Evolutionary conservation across 2,329 filamentous ascomycete genomes (phyloP), one percentile per base, ranked within the genome.

Genomic region (Clarireedia hainanense): DNA sequence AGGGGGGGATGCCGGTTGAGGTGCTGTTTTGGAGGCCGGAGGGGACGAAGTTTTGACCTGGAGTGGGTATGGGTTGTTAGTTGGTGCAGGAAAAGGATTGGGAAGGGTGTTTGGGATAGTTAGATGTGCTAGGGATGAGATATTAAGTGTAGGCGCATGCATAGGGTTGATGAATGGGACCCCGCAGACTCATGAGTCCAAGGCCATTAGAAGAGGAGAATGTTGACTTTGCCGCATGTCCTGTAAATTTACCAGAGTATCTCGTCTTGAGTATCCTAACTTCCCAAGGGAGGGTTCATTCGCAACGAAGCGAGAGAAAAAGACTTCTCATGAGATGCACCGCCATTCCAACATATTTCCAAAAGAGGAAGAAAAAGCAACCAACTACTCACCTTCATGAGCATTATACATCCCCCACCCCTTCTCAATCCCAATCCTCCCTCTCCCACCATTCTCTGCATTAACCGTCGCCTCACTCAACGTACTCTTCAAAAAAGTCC

Each of bases 351-450:
- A 15, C 4, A 17, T 26, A 20, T 27, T 9, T 15, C 5, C 39
- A 42, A 6, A 20, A 42, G 4, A 14, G 6, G 2, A 10, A 42
- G 15, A 42, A 15, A 42, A 30, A 24, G 3, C 3, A n/a, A 17
- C n/a, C 7, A 7, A 15, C 5, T 14, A 17, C 39, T 24, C 24
- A 49, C 64, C 64, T 64, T 85, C 82, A 63, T 83, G 78, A 0
- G 77, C 74, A 64, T 85, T 85, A 66, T 84, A 84, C 72, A 77
- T 79, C n/a, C 74, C 73, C 59, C 77, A 78, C 0, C 75, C 73
- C 7, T 69, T 65, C 2, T 77, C 72, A 2, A 74, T 73, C 52
- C 79, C 75, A 7, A 81, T 67, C 4, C 60, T 50, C 0, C 70
- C 68, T 4, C 63, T 66, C 2, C 52, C 52, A 1, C 45, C 52